These are phyloP conservation scores for Brassica hybrid DNA, from an alignment of 441 rosid genomes.

Conservation along the genomic window DNA sequence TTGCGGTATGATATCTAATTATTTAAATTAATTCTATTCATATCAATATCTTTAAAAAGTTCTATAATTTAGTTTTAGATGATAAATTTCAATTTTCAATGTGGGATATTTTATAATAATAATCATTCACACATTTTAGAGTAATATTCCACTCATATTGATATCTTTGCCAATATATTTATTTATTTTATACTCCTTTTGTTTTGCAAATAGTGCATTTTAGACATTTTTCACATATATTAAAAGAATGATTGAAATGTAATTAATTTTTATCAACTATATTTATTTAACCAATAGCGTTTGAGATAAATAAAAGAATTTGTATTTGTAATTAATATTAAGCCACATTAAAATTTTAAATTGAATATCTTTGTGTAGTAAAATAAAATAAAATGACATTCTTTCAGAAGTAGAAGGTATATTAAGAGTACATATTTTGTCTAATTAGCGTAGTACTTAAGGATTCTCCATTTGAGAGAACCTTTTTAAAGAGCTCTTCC, in stretches of 20 bases:
- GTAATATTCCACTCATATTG: neutral
- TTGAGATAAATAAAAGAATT: no score
- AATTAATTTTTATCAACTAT: no score
- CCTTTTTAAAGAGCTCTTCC: conserved; percentile 3
- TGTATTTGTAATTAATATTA: no score
- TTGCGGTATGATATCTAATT: neutral
- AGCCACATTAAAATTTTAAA: no score
- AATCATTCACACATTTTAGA: neutral
- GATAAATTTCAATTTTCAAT: neutral
- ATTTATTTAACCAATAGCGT: no score
- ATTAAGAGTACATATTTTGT: neutral
- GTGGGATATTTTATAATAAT: neutral
- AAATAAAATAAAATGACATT: no score
- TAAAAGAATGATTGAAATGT: no score
- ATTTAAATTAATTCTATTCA: neutral
- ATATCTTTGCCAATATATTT: neutral
- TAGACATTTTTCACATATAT: no score
- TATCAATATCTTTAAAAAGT: neutral
- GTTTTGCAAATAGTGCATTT: no score
- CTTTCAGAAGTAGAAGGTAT: neutral
- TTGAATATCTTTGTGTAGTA: no score
- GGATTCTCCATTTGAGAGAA: conserved; percentile 6
- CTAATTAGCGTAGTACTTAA: neutral
- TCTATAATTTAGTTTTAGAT: neutral
- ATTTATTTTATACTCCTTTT: neutral